phyloP scores from a whole-genome alignment of 306 rosid species.

The Acacia acuminata region DNA sequence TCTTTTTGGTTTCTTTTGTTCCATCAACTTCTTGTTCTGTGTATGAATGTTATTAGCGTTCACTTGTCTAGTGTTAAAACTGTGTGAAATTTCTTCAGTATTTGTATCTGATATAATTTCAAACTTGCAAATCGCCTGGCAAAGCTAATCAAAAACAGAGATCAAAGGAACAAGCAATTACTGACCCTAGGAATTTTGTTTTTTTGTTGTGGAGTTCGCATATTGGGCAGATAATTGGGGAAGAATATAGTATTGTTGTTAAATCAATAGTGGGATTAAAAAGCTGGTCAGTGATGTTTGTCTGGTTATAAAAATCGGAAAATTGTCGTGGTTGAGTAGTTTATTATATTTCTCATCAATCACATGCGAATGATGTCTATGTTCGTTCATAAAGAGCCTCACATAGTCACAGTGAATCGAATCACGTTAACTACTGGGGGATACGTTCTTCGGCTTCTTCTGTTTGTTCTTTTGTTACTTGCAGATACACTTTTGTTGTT shows the following conservation, averaged over 20 bases:
- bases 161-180: neutral
- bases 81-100: conserved; percentile 21
- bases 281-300: neutral
- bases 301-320: neutral
- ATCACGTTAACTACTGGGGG: neutral
- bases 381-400: neutral
- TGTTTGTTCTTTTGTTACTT: conserved; percentile 4
- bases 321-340: neutral
- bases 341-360: neutral
- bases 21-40: conserved; percentile 18
- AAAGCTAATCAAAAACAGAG: neutral
- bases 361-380: neutral
- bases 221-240: neutral
- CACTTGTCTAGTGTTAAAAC: conserved; percentile 14
- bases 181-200: neutral
- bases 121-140: neutral
- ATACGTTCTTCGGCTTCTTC: neutral
- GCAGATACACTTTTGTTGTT: neutral
- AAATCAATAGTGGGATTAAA: neutral
- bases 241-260: neutral
- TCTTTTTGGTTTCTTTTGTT: neutral
- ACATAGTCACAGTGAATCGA: neutral
- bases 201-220: neutral
- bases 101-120: neutral
- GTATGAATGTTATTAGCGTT: conserved; percentile 5